phyloP scores from a whole-genome alignment of 2,329 filamentous ascomycete species.

The Colletotrichum cereale region DNA sequence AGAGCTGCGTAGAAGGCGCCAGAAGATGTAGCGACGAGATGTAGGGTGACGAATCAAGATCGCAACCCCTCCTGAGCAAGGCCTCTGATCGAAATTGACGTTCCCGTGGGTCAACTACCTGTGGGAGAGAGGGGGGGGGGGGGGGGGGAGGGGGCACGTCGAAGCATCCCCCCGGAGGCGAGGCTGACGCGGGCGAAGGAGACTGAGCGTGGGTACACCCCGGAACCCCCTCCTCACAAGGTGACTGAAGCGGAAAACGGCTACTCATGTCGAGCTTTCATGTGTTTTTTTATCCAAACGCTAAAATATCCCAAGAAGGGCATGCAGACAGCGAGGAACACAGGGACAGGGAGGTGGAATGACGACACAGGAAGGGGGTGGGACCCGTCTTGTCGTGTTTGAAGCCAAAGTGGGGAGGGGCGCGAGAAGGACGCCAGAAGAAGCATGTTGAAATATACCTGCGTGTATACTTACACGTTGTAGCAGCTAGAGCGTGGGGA shows the following conservation, averaged over 20 bases:
- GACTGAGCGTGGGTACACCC: neutral
- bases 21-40: neutral
- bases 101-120: neutral
- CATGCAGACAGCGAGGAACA: neutral
- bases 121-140: too few species aligned
- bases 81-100: neutral
- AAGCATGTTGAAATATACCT: too few species aligned
- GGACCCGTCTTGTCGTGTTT: too few species aligned
- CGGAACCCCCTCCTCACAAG: neutral
- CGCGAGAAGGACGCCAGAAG: neutral
- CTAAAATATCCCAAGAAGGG: neutral
- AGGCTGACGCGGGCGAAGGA: neutral
- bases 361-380: too few species aligned
- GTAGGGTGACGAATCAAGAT: neutral
- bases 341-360: too few species aligned
- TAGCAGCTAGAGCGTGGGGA: too few species aligned
- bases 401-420: too few species aligned
- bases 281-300: neutral
- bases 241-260: neutral
- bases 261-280: neutral
- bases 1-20: neutral
- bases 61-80: neutral
- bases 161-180: neutral
- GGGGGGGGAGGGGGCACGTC: neutral
- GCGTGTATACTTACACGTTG: too few species aligned